These are phyloP conservation scores for Leccinum insigne DNA, from an alignment of 1,284 basidiomycete species.

Conservation along the genomic window DNA sequence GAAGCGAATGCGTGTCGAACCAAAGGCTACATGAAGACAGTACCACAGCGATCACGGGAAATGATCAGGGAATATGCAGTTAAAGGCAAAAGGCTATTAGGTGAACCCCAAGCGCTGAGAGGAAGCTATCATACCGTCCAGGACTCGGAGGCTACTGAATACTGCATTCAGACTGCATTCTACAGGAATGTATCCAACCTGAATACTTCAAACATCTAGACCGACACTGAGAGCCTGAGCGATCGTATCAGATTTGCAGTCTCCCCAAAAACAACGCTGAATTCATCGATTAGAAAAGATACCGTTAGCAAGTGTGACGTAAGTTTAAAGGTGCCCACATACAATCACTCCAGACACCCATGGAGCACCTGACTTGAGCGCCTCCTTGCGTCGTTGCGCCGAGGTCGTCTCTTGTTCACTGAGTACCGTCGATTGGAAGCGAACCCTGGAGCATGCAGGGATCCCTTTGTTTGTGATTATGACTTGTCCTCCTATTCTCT, in stretches of 20 bases:
- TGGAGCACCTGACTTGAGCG: no score
- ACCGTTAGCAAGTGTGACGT: no score
- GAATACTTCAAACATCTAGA: not conserved
- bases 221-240: no score
- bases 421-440: not conserved
- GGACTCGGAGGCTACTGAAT: no score
- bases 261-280: not conserved
- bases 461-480: not conserved
- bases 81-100: no score
- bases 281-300: not conserved
- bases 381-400: no score
- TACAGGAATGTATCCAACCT: not conserved
- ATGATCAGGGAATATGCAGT: not conserved
- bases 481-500: slow-evolving; percentile 13
- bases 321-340: no score
- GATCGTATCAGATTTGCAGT: not conserved
- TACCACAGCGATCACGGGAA: not conserved
- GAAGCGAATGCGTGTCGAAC: not conserved
- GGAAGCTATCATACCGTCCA: no score
- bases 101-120: no score
- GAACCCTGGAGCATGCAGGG: not conserved
- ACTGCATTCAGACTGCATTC: not conserved
- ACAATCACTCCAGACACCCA: no score
- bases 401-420: no score
- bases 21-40: not conserved